Evolutionary conservation across 1,139 yeast genomes (phyloP).

Genomic region (Blastobotrys raffinosifermentans): DNA sequence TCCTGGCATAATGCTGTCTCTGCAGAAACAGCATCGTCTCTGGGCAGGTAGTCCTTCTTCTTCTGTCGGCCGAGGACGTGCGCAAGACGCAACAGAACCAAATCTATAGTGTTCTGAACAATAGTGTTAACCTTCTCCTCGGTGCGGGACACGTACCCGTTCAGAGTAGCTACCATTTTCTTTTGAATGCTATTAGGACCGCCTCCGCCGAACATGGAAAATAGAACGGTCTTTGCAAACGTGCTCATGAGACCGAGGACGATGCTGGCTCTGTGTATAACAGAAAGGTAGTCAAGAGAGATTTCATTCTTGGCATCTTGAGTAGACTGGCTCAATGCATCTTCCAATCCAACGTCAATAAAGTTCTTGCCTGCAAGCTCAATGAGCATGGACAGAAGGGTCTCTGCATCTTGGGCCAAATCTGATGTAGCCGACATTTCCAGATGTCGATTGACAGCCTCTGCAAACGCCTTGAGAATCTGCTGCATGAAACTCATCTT

Average conservation of each 20-base stretch:
- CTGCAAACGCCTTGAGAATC: slow-evolving; percentile 67
- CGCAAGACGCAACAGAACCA: slow-evolving; percentile 27
- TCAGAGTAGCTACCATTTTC: slow-evolving; percentile 59
- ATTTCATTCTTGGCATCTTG: slow-evolving; percentile 36
- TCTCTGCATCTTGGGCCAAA: slow-evolving; percentile 59
- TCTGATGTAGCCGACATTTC: slow-evolving; percentile 61
- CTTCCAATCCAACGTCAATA: slow-evolving; percentile 69
- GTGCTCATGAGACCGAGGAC: slow-evolving; percentile 64
- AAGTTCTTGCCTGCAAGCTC: slow-evolving; percentile 70
- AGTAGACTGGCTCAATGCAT: slow-evolving; percentile 44
- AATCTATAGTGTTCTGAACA: slow-evolving; percentile 51
- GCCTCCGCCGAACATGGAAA: slow-evolving; percentile 54
- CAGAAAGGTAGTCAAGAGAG: slow-evolving; percentile 44
- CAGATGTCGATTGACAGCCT: slow-evolving; percentile 69
- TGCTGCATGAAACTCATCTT: slow-evolving; percentile 46
- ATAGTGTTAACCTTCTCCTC: slow-evolving; percentile 66
- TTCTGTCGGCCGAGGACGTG: slow-evolving; percentile 55
- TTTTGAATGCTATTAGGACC: slow-evolving; percentile 50
- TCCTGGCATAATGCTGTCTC: slow-evolving; percentile 55
- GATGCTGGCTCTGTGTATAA: slow-evolving; percentile 54
- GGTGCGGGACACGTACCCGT: slow-evolving; percentile 59
- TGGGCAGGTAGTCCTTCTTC: slow-evolving; percentile 53
- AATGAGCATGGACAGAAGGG: slow-evolving; percentile 59
- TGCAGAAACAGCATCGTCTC: slow-evolving; percentile 40
- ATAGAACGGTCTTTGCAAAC: slow-evolving; percentile 61